These are phyloP conservation scores for Phlebiopsis gigantea DNA, from an alignment of 768 basidiomycete genomes.

Conservation along the genomic window DNA sequence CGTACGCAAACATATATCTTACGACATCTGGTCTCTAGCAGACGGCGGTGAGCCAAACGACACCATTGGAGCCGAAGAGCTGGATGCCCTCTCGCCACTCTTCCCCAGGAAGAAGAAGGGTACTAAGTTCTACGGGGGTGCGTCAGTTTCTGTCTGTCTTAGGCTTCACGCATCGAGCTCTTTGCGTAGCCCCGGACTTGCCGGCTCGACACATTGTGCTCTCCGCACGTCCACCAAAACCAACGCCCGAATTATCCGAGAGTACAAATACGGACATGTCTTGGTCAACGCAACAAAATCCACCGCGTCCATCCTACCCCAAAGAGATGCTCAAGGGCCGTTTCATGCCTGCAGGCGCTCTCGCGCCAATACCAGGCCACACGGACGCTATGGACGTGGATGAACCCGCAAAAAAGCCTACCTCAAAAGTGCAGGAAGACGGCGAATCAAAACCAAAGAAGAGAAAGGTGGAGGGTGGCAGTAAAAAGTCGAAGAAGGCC, in stretches of 20 bases:
- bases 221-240: slow-evolving; percentile 40
- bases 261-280: slow-evolving; percentile 12
- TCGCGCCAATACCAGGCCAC: slow-evolving; percentile 24
- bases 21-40: slow-evolving; percentile 66
- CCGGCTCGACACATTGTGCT: slow-evolving; percentile 57
- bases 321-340: slow-evolving; percentile 55
- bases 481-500: slow-evolving; percentile 28
- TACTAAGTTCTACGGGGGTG: slow-evolving; percentile 57
- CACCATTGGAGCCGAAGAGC: slow-evolving; percentile 54
- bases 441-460: slow-evolving; percentile 6
- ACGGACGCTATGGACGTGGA: slow-evolving; percentile 24
- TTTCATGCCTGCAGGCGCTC: slow-evolving; percentile 60
- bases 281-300: slow-evolving; percentile 36
- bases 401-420: slow-evolving; percentile 13
- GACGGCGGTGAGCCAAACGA: slow-evolving; percentile 37
- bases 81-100: slow-evolving; percentile 54
- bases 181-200: slow-evolving; percentile 48
- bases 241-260: slow-evolving; percentile 17
- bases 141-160: background rate
- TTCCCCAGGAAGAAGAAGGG: slow-evolving; percentile 58
- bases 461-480: slow-evolving; percentile 8
- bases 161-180: background rate
- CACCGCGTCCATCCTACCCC: slow-evolving; percentile 53
- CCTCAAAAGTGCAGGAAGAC: slow-evolving; percentile 22
- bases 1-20: slow-evolving; percentile 46